Evolutionary conservation across 331 rosid genomes (phyloP).

Genomic region (Stylosanthes scabra): DNA sequence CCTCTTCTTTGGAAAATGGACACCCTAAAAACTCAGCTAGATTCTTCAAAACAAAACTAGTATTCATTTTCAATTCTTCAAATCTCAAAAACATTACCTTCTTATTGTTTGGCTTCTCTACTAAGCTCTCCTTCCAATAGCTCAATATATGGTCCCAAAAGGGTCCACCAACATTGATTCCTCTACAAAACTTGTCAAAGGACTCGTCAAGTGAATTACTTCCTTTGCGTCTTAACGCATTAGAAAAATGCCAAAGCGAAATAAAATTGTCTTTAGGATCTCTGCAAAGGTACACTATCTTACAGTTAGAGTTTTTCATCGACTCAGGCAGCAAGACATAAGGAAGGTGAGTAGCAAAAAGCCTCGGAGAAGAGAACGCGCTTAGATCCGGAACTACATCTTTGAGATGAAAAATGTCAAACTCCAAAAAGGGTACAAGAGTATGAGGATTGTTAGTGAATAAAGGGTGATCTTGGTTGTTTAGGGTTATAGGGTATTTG

Average conservation of each 20-base stretch:
- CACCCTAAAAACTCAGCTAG: conserved; percentile 48
- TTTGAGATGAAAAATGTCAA: conserved; percentile 7
- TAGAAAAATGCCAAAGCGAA: conserved; percentile 52
- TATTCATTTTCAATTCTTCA: conserved; percentile 45
- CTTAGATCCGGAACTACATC: conserved; percentile 23
- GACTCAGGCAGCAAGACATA: conserved; percentile 46
- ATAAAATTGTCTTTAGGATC: conserved; percentile 54
- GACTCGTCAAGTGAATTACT: conserved; percentile 36
- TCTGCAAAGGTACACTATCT: conserved; percentile 50
- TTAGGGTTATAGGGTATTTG: background rate
- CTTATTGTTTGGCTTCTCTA: conserved; percentile 31
- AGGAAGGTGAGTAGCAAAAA: conserved; percentile 45
- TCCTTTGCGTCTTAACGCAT: conserved; percentile 13
- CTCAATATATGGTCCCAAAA: conserved; percentile 55
- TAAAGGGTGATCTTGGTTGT: conserved; percentile 31
- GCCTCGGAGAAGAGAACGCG: conserved; percentile 32
- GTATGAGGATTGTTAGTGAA: conserved; percentile 44
- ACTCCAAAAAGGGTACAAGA: conserved; percentile 52
- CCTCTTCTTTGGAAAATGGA: conserved; percentile 49
- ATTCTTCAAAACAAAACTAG: conserved; percentile 16
- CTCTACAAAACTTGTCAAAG: conserved; percentile 47
- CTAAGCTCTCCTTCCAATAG: conserved; percentile 47
- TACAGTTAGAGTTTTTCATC: conserved; percentile 9
- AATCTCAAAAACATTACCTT: conserved; percentile 40
- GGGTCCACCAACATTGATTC: conserved; percentile 44